Evolutionary conservation across 169 alveolate species (phyloP).

Genomic region (Fabrea salina): DNA sequence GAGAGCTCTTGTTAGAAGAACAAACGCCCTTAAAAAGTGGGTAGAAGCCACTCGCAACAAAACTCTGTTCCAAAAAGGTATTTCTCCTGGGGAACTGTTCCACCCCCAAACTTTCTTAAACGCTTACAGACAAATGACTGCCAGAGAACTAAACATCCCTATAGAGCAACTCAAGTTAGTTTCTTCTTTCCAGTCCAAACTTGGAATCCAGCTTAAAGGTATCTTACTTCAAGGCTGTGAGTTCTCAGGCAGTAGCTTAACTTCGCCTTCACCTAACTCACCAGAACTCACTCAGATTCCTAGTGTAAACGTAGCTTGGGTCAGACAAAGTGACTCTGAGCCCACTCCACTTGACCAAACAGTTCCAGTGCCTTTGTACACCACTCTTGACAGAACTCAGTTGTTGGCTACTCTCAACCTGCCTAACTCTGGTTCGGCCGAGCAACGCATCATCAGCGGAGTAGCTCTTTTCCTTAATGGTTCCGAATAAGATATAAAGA

Average conservation of each 20-base stretch:
- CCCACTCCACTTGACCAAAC: conserved; percentile 11
- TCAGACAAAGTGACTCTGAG: neutral
- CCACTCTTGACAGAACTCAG: conserved; percentile 54
- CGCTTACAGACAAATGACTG: conserved; percentile 47
- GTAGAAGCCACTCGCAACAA: conserved; percentile 45
- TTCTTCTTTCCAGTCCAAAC: conserved; percentile 45
- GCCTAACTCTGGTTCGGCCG: conserved; percentile 47
- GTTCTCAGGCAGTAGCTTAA: conserved; percentile 56
- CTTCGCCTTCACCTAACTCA: conserved; percentile 56
- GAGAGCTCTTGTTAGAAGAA: conserved; percentile 67
- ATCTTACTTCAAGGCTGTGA: conserved; percentile 77
- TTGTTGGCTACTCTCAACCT: conserved; percentile 48
- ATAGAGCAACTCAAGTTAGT: conserved; percentile 58
- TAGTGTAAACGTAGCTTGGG: conserved; percentile 48
- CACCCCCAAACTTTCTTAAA: conserved; percentile 85
- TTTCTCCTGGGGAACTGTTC: conserved; percentile 80
- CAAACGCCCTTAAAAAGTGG: conserved; percentile 65
- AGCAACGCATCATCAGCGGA: conserved; percentile 40
- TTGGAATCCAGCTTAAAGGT: conserved; percentile 56
- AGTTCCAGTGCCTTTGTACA: conserved; percentile 51
- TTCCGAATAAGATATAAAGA: too few relatives aligned
- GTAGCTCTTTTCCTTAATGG: conserved; percentile 26
- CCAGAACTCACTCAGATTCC: conserved; percentile 70
- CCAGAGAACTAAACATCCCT: conserved; percentile 35
- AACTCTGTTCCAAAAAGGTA: conserved; percentile 43